These are phyloP conservation scores for Trypanosoma mega DNA, from an alignment of 208 protist genomes.

Conservation along the genomic window DNA sequence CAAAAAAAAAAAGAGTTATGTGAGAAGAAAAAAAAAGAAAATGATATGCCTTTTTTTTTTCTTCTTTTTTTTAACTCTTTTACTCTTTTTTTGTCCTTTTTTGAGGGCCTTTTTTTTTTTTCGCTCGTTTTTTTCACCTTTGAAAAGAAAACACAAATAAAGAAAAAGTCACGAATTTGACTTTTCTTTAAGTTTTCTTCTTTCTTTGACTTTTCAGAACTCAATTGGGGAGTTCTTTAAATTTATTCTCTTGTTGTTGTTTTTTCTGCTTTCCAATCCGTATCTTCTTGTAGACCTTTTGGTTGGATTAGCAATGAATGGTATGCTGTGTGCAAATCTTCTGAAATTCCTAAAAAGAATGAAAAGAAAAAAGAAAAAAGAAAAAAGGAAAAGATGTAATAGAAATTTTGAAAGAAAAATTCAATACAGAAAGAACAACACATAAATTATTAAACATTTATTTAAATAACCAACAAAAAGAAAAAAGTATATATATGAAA, in stretches of 20 bases:
- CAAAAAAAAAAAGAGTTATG: conserved; percentile 12
- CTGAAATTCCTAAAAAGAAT: too few relatives aligned
- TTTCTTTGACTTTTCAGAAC: too few relatives aligned
- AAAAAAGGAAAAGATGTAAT: conserved; percentile 17
- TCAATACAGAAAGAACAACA: not conserved
- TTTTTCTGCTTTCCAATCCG: too few relatives aligned
- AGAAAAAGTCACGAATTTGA: conserved; percentile 5
- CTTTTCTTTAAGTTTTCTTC: too few relatives aligned
- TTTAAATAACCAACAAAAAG: not conserved
- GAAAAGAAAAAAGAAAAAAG: conserved; percentile 14
- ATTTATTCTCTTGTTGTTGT: too few relatives aligned
- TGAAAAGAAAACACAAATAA: conserved; percentile 11
- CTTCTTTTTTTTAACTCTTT: not conserved
- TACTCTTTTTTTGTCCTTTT: not conserved
- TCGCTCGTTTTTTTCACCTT: not conserved
- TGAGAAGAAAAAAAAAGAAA: conserved; percentile 6
- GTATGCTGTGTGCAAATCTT: too few relatives aligned
- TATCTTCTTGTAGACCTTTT: too few relatives aligned
- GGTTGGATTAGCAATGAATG: too few relatives aligned
- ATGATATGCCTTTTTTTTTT: not conserved
- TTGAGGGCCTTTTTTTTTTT: not conserved
- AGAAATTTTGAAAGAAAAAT: not conserved
- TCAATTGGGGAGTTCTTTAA: too few relatives aligned
- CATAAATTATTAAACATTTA: not conserved
- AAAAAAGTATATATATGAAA: not conserved